Percentiles rank a stretch among this genome's conserved stretches.
These are phyloP conservation scores for Cyclanthera cordifolia DNA, from an alignment of 306 rosid species.

Conservation along the genomic window DNA sequence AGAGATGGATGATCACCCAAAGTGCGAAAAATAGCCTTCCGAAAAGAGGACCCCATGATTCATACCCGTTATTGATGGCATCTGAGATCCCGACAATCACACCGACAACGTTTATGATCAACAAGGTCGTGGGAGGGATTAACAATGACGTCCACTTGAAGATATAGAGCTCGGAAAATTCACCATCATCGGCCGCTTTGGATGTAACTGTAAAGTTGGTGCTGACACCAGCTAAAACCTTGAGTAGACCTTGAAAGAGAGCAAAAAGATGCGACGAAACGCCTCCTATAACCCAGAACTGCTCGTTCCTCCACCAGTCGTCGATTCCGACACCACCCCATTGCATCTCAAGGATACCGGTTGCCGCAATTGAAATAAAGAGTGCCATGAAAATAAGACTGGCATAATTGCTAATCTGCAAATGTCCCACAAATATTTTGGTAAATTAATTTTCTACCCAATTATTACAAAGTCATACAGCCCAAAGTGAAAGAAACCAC, in stretches of 20 bases:
- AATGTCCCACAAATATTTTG: not conserved
- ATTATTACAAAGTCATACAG: too few species aligned
- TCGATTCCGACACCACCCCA: slow-evolving; percentile 92
- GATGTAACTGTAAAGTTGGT: slow-evolving; percentile 93
- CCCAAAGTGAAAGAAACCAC: slow-evolving; percentile 5
- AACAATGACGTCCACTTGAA: slow-evolving; percentile 91
- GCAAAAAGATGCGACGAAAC: slow-evolving; percentile 89
- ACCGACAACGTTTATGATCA: slow-evolving; percentile 73
- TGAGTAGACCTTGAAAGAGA: slow-evolving; percentile 77
- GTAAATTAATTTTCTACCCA: too few species aligned
- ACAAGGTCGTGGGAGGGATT: slow-evolving; percentile 65
- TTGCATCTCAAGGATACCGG: slow-evolving; percentile 90
- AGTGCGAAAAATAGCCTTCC: slow-evolving; percentile 90
- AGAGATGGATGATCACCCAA: slow-evolving; percentile 86
- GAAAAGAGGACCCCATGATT: slow-evolving; percentile 92
- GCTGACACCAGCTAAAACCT: slow-evolving; percentile 87
- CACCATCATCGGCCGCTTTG: slow-evolving; percentile 92
- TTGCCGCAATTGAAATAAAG: slow-evolving; percentile 83
- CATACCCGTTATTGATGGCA: slow-evolving; percentile 89
- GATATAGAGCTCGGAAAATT: slow-evolving; percentile 75
- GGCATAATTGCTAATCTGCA: slow-evolving; percentile 96
- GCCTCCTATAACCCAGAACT: slow-evolving; percentile 97
- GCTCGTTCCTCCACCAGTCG: slow-evolving; percentile 99
- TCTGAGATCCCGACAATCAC: slow-evolving; percentile 79
- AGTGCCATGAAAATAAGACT: slow-evolving; percentile 79